Evolutionary conservation across 371 early-diverging fungal genomes (phyloP).

Genomic region (Mucor mucedo): DNA sequence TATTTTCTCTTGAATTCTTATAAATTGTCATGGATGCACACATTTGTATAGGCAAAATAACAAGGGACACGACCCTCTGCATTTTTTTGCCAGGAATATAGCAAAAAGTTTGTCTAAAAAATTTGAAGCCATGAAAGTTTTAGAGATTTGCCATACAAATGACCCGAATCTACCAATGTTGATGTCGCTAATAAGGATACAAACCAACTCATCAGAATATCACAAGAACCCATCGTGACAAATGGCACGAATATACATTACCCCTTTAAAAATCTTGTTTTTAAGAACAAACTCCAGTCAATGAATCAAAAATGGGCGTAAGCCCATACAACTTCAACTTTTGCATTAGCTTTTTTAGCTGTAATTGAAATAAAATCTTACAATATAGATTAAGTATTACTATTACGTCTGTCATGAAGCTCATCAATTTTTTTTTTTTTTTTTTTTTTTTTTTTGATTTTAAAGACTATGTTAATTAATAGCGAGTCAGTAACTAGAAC

Average conservation of each 20-base stretch:
- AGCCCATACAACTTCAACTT: too few relatives aligned
- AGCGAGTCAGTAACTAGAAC: not conserved
- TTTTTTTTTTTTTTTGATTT: too few relatives aligned
- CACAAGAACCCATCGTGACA: constrained; percentile 5
- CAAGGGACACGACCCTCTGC: constrained; percentile 1
- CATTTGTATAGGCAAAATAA: not conserved
- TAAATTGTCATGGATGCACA: not conserved
- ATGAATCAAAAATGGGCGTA: too few relatives aligned
- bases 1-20: constrained; percentile 6
- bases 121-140: constrained; percentile 4
- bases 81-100: constrained; percentile 10
- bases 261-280: not conserved
- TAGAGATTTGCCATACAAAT: constrained; percentile 10
- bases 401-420: constrained; percentile 1
- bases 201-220: constrained; percentile 4
- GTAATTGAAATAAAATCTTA: not conserved
- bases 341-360: too few relatives aligned
- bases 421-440: not conserved
- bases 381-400: constrained; percentile 1
- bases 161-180: constrained; percentile 2
- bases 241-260: constrained; percentile 1
- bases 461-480: not conserved
- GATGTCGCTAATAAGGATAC: constrained; percentile 8
- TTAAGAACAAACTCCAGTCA: too few relatives aligned
- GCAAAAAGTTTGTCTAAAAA: not conserved